Evolutionary conservation across 2,329 filamentous ascomycete species (phyloP), one percentile per base, ranked within the genome.

Genomic region (Chaetomium sp.): DNA sequence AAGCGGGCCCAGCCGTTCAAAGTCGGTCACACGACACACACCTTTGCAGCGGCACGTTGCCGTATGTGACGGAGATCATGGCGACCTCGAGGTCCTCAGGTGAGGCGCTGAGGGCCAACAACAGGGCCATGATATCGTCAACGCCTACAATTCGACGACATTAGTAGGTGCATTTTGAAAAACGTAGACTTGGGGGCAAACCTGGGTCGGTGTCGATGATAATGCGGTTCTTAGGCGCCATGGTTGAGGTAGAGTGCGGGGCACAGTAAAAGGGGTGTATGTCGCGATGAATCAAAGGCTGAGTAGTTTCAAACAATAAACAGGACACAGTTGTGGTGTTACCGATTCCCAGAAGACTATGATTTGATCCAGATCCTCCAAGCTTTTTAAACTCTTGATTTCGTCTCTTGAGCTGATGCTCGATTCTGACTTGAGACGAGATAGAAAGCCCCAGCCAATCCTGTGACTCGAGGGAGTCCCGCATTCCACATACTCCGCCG

Each of bases 191-290:
- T 5, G n/a, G 19, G 41, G 19, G 19, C 61, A 38, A 38, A 89
- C 91, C 74, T 63, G 92, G 92, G 69, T 97, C 94, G 2, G 92
- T 97, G 69, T 99, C 94, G 66, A 99, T 94, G 66, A 99, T 96
- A 64, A 99, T 86, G 66, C 87, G 85, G 65, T 81, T 84, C 64
- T 82, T 84, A 34, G 85, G 80, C 54, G 82, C 77, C 86, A 89
- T 88, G 55, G 47, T 62, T 6, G n/a, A 27, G 49, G 48, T 14
- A 38, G 36, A 51, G 27, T 58, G 57, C 59, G 57, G 59, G 55
- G 54, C 55, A 27, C 19, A 3, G 3, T 46, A 14, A 45, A 45
- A 54, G 54, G 49, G 51, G 52, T 43, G 51, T 32, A 36, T 8
- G 12, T 27, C 34, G 12, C n/a, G 32, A 9, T 35, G 37, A 40